Percentiles rank a stretch among this genome's conserved stretches.
These are phyloP conservation scores for Austroboletus eburneus DNA, from an alignment of 768 basidiomycete genomes.

Conservation along the genomic window DNA sequence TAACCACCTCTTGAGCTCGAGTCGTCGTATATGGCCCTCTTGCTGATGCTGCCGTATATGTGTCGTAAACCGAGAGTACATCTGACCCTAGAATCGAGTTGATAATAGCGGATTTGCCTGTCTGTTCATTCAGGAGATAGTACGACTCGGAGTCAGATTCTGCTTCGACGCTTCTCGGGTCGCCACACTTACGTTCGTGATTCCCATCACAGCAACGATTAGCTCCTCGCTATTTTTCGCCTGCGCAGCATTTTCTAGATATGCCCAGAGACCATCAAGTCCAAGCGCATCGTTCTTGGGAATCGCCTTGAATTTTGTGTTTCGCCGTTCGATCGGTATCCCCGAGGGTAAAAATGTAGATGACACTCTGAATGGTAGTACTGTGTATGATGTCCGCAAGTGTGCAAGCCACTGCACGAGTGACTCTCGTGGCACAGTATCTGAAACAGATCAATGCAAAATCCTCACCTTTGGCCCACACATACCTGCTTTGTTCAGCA, in stretches of 20 bases:
- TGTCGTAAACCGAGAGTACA: slow-evolving; percentile 52
- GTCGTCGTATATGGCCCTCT: slow-evolving; percentile 68
- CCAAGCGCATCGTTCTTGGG: slow-evolving; percentile 58
- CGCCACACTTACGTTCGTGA: slow-evolving; percentile 71
- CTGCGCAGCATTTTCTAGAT: slow-evolving; percentile 44
- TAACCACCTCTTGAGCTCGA: slow-evolving; percentile 55
- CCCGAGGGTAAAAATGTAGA: slow-evolving; percentile 56
- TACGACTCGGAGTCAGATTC: background rate
- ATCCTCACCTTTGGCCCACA: slow-evolving; percentile 33
- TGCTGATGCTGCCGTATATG: slow-evolving; percentile 42
- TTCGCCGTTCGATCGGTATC: slow-evolving; percentile 23
- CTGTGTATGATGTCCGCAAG: slow-evolving; percentile 57
- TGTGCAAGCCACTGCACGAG: slow-evolving; percentile 63
- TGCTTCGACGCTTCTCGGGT: background rate
- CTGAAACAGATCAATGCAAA: slow-evolving; percentile 35
- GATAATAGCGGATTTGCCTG: slow-evolving; percentile 81
- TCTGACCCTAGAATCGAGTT: slow-evolving; percentile 65
- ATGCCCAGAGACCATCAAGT: slow-evolving; percentile 44
- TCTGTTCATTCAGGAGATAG: slow-evolving; percentile 36
- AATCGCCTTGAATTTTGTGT: slow-evolving; percentile 45
- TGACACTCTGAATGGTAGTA: slow-evolving; percentile 70
- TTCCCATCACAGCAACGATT: slow-evolving; percentile 75
- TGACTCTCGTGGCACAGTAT: slow-evolving; percentile 75
- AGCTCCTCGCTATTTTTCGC: slow-evolving; percentile 48
- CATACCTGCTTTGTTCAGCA: slow-evolving; percentile 87